Evolutionary conservation across 2,329 filamentous ascomycete species (phyloP).

Genomic region (Fusarium pilosicola): DNA sequence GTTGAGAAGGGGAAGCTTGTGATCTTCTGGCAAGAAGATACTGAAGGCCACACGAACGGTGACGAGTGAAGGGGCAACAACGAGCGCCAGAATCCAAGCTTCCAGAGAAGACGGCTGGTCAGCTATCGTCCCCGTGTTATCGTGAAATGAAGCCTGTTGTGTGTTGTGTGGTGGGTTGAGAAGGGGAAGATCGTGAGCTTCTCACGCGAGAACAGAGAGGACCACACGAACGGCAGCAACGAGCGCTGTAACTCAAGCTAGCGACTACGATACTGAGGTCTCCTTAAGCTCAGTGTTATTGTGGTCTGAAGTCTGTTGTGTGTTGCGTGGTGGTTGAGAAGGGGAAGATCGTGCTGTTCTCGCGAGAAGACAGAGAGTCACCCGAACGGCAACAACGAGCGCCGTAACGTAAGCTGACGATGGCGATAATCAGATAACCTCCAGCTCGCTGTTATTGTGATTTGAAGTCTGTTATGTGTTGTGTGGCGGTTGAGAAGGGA

Average conservation of each 20-base stretch:
- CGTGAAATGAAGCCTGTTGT: neutral
- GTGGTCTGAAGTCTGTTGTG: too few relatives aligned
- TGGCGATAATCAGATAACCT: neutral
- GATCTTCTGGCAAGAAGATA: neutral
- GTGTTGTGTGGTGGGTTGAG: neutral
- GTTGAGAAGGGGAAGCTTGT: neutral
- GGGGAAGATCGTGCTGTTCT: too few relatives aligned
- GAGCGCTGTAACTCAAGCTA: too few relatives aligned
- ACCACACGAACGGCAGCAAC: too few relatives aligned
- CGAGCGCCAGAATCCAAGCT: neutral
- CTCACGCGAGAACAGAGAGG: neutral
- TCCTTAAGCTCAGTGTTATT: too few relatives aligned
- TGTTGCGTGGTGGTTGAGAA: too few relatives aligned
- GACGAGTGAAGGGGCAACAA: neutral
- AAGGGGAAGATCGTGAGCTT: neutral
- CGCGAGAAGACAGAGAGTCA: too few relatives aligned
- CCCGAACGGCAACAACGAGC: neutral
- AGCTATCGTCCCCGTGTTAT: neutral
- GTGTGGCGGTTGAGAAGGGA: neutral
- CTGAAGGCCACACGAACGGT: neutral
- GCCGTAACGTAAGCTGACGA: neutral
- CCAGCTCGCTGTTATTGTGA: neutral
- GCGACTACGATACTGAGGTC: too few relatives aligned
- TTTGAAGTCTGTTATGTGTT: neutral
- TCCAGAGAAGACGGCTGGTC: rapidly evolving